Evolutionary conservation across 768 basidiomycete species (phyloP).

Genomic region (Guyanaporus albipodus): DNA sequence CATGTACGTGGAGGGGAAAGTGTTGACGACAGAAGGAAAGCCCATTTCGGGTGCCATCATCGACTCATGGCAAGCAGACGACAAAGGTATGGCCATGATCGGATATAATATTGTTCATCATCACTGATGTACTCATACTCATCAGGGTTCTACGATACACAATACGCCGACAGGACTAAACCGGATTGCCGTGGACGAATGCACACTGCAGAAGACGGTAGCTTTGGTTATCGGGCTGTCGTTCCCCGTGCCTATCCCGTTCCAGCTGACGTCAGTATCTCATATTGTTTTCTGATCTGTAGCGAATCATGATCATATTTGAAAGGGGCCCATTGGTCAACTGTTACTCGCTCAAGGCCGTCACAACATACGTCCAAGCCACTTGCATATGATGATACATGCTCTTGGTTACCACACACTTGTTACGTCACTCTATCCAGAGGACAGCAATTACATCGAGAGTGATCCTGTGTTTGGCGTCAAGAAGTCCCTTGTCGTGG

Average conservation of each 20-base stretch:
- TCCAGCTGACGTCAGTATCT: conserved; percentile 55
- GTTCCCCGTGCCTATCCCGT: conserved; percentile 71
- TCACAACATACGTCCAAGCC: conserved; percentile 77
- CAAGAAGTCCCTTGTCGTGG: conserved; percentile 72
- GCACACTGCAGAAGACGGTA: conserved; percentile 54
- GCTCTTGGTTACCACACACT: conserved; percentile 73
- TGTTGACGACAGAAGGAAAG: conserved; percentile 55
- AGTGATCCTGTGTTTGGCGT: conserved; percentile 84
- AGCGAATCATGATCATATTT: conserved; percentile 7
- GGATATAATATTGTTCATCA: conserved; percentile 22
- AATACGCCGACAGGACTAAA: conserved; percentile 51
- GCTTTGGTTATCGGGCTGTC: conserved; percentile 66
- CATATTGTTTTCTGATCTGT: conserved; percentile 2
- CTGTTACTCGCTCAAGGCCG: conserved; percentile 54
- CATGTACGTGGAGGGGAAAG: conserved; percentile 72
- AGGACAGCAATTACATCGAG: conserved; percentile 59
- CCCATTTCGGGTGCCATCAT: conserved; percentile 63
- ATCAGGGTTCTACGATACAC: conserved; percentile 36
- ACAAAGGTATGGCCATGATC: conserved; percentile 39
- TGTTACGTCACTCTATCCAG: conserved; percentile 69
- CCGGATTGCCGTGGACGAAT: conserved; percentile 77
- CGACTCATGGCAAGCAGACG: conserved; percentile 85
- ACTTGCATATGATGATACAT: conserved; percentile 70
- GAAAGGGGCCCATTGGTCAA: conserved; percentile 65
- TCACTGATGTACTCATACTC: neutral